phyloP scores from a whole-genome alignment of 169 alveolate genomes.

The Plasmodium coatneyi region DNA sequence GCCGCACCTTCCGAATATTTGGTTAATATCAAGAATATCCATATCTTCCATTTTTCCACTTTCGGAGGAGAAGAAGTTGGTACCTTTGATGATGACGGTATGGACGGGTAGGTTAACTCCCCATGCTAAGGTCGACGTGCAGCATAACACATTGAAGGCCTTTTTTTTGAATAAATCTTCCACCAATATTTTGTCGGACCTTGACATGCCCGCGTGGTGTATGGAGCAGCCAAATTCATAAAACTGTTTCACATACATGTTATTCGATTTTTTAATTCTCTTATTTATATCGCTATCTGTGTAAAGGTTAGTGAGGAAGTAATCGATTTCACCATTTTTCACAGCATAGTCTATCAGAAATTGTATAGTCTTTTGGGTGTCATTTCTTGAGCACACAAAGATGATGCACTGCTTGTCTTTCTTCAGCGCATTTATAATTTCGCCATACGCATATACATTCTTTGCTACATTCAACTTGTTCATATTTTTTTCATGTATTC shows the following conservation, averaged over 20 bases:
- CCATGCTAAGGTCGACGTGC: constrained; percentile 99
- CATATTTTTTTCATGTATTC: constrained; percentile 95
- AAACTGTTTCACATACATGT: constrained; percentile 77
- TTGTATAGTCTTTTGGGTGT: constrained; percentile 96
- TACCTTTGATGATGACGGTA: constrained; percentile 99
- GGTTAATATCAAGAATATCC: constrained; percentile 96
- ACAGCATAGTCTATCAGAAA: constrained; percentile 77
- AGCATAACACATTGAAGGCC: constrained; percentile 95
- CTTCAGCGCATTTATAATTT: constrained; percentile 76
- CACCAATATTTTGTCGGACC: constrained; percentile 96
- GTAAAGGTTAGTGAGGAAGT: constrained; percentile 43
- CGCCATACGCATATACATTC: constrained; percentile 84
- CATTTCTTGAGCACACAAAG: constrained; percentile 88
- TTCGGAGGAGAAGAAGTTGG: constrained; percentile 97
- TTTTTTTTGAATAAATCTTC: constrained; percentile 97
- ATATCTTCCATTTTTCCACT: constrained; percentile 97
- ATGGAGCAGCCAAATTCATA: constrained; percentile 97
- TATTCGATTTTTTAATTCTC: constrained; percentile 44
- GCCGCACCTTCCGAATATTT: constrained; percentile 99
- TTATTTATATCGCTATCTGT: constrained; percentile 70
- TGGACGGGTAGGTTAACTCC: constrained; percentile 99
- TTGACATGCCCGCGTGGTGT: constrained; percentile 99
- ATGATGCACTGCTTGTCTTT: constrained; percentile 84
- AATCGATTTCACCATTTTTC: constrained; percentile 27
- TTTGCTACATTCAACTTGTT: constrained; percentile 91